These are phyloP conservation scores for Euphrasia confusa DNA, from an alignment of 257 asterid species.

Conservation along the genomic window DNA sequence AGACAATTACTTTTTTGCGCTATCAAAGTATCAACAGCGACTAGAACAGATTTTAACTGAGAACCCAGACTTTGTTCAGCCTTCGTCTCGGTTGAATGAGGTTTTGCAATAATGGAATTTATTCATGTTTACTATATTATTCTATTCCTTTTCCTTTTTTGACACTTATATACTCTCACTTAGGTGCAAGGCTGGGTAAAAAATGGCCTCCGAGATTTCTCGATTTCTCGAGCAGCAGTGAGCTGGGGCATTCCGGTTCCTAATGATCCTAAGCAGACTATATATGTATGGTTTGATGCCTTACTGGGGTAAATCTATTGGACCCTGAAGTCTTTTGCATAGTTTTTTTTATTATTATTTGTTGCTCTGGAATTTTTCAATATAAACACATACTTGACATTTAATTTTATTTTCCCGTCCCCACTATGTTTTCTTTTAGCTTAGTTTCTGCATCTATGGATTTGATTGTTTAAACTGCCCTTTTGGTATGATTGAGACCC, in stretches of 20 bases:
- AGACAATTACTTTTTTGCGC: slow-evolving; percentile 93
- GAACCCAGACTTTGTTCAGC: slow-evolving; percentile 82
- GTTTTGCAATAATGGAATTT: slow-evolving; percentile 29
- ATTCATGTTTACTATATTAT: slow-evolving; percentile 3
- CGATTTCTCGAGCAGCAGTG: slow-evolving; percentile 86
- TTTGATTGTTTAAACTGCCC: neutral
- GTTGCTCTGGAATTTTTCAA: slow-evolving; percentile 10
- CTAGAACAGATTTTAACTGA: slow-evolving; percentile 59
- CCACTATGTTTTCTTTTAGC: neutral
- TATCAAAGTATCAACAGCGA: slow-evolving; percentile 79
- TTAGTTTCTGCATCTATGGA: neutral
- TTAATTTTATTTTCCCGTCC: slow-evolving; percentile 5
- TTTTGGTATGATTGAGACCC: too few species aligned
- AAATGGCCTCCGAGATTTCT: slow-evolving; percentile 86
- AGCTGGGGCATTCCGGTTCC: slow-evolving; percentile 95
- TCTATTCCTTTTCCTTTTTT: slow-evolving; percentile 10
- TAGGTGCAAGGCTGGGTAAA: slow-evolving; percentile 98
- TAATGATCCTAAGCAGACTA: slow-evolving; percentile 74
- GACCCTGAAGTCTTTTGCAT: slow-evolving; percentile 16
- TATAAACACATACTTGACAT: neutral
- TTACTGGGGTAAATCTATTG: slow-evolving; percentile 72
- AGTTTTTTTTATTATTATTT: slow-evolving; percentile 13
- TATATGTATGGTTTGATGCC: slow-evolving; percentile 99
- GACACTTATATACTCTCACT: neutral
- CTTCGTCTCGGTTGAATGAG: slow-evolving; percentile 89